A percentile compares a stretch with the other conserved stretches of the same genome.
phyloP scores from a whole-genome alignment of 2,329 filamentous ascomycete genomes.

The Fusarium sulawesiense region DNA sequence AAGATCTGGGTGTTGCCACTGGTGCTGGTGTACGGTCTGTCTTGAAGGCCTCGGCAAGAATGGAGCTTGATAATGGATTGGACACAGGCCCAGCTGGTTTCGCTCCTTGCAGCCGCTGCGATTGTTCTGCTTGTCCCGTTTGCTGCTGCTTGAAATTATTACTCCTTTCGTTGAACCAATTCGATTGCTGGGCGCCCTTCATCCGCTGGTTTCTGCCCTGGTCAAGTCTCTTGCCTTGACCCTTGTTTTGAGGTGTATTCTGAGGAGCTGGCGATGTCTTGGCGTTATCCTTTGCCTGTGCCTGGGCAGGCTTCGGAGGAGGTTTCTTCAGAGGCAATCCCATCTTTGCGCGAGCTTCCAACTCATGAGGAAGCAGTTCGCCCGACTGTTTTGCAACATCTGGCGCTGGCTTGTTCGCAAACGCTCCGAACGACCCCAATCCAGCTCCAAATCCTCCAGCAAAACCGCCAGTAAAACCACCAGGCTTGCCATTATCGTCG shows the following conservation, averaged over 20 bases:
- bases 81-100: constrained; percentile 1
- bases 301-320: constrained; percentile 2
- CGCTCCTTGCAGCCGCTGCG: constrained; percentile 9
- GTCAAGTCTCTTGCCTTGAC: constrained; percentile 1
- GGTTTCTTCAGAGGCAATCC: constrained; percentile 35
- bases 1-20: constrained; percentile 44
- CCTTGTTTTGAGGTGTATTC: constrained; percentile 10
- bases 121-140: background rate
- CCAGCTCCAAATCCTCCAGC: constrained; percentile 36
- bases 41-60: constrained; percentile 51
- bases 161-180: background rate
- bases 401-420: constrained; percentile 27
- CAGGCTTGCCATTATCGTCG: constrained; percentile 32
- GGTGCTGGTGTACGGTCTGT: constrained; percentile 43
- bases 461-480: constrained; percentile 43
- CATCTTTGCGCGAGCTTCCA: constrained; percentile 50
- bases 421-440: constrained; percentile 42
- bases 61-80: constrained; percentile 42
- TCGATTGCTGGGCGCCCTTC: constrained; percentile 1
- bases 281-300: constrained; percentile 9
- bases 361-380: constrained; percentile 54
- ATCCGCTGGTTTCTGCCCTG: constrained; percentile 1
- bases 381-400: background rate
- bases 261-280: background rate
- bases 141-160: constrained; percentile 1